A percentile compares a stretch with the other conserved stretches of the same genome.
Conservation (phyloP, 1,284 basidiomycete genomes). For the Omphalotus olearius region DNA sequence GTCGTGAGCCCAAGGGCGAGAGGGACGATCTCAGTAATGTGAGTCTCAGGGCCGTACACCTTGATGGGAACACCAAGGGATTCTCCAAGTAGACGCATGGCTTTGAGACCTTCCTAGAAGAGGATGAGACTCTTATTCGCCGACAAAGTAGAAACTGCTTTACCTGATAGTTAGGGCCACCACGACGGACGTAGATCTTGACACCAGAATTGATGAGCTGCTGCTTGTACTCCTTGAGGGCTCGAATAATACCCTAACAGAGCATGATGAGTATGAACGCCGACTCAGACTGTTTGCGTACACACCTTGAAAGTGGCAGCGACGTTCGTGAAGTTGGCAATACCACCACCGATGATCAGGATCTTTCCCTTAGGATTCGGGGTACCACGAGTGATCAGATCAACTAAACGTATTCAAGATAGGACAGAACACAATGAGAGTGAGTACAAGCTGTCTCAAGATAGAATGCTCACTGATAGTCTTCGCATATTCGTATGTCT, state of each 20-base stretch:
- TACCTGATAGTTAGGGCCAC: constrained; percentile 98
- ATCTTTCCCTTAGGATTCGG: constrained; percentile 90
- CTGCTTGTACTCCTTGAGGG: constrained; percentile 91
- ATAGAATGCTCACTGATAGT: constrained; percentile 71
- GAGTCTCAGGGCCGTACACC: constrained; percentile 96
- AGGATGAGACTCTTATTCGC: too few species aligned
- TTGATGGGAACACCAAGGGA: constrained; percentile 96
- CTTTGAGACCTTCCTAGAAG: constrained; percentile 60
- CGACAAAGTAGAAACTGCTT: too few species aligned
- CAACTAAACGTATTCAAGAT: constrained; percentile 43
- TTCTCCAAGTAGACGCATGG: constrained; percentile 97
- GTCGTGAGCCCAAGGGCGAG: constrained; percentile 86
- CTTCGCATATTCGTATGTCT: constrained; percentile 99
- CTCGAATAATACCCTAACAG: constrained; percentile 85
- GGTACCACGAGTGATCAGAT: constrained; percentile 90
- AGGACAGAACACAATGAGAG: background rate
- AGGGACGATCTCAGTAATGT: constrained; percentile 98
- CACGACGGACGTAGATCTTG: constrained; percentile 95
- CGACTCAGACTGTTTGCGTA: too few species aligned
- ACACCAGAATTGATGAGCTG: constrained; percentile 83
- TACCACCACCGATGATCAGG: constrained; percentile 99
- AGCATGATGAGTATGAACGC: too few species aligned
- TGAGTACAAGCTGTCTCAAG: background rate
- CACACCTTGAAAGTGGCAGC: constrained; percentile 89
- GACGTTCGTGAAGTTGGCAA: constrained; percentile 99